Evolutionary conservation across 2,329 filamentous ascomycete species (phyloP), one percentile per base, ranked within the genome.

Genomic region (Ceratocystis papillata): DNA sequence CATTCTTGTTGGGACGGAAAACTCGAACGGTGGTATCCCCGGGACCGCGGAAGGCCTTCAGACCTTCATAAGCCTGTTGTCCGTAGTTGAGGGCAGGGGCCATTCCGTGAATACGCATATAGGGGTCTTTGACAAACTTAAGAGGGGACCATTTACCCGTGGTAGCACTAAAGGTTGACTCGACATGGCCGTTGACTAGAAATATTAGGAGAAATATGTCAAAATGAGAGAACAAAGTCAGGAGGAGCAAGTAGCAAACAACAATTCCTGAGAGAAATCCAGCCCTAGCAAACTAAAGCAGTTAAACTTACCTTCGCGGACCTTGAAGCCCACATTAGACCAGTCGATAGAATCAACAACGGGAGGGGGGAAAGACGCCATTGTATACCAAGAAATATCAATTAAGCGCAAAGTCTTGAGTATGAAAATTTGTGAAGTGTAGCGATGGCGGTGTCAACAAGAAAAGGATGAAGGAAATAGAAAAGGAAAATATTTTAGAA

Each of bases 41-140:
- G 20, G 90, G 88, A 1, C 81, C 80, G 69, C 93, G 90, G 82
- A 96, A 96, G 65, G 93, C 92, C 77, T 97, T 97, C 75, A 97
- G 85, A n/a, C 94, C 94, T 76, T 99, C 94, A 80, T 96, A 99
- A 72, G 90, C 93, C 79, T 97, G 94, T 74, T 96, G 91, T 67
- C 93, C 91, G 76, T 99, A 99, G 81, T 99, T 99, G 70, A 97
- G 84, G 55, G 86, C 93, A 0, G 94, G 92, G 0, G 92, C 87
- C 89, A 99, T 94, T 76, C 93, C 94, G 77, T 97, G 93, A 73
- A 97, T 86, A 70, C 87, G 86, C 71, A 97, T 84, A 79, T 83
- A 92, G 5, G 93, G 93, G 72, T 93, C 89, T 68, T 84, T 77
- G 68, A 96, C 85, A 77, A 96, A 96, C 69, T 82, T 79, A 30